Evolutionary conservation across 2,329 filamentous ascomycete species (phyloP), one percentile per base, ranked within the genome.

Genomic region (Cytospora mali): DNA sequence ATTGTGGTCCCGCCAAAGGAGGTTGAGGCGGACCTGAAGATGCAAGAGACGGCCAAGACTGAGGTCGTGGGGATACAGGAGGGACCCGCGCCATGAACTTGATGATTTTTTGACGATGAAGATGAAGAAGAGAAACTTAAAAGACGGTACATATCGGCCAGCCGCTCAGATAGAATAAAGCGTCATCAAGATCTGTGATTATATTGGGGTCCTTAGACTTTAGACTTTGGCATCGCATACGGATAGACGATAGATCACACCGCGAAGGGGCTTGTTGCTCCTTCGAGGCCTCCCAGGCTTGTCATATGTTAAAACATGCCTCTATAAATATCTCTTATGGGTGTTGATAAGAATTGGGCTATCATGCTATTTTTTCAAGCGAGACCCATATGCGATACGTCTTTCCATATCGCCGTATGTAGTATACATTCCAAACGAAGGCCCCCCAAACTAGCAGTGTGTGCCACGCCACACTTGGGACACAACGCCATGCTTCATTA

Each of bases 1-100:
- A 87, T 88, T 35, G 74, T 77, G n/a, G 70, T 84, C 2, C 76
- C 81, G 66, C 67, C 76, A 46, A 58, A 69, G 1, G 76, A 78
- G 61, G 79, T 80, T 11, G 80, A 83, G 65, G 56, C 73, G 58
- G 75, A 80, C 62, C 67, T 72, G 6, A 73, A 74, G 29, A 82
- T 83, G 80, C 71, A 75, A 66, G 75, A 76, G 61, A 68, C 73
- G n/a, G 70, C 55, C 6, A 28, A 52, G 54, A 53, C 68, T 0
- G 65, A 50, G 11, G 62, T 64, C 16, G 65, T 62, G 16, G 21
- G 33, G 42, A 58, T 71, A 0, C 65, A 52, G n/a, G 65, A 66
- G n/a, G 62, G 60, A 16, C 2, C 58, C 16, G 39, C 57, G 25
- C 46, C 23, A 7, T 64, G 42, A 35, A 3, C 6, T 6, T n/a